Evolutionary conservation across 306 rosid genomes (phyloP).

Genomic region (Corylus heterophylla): DNA sequence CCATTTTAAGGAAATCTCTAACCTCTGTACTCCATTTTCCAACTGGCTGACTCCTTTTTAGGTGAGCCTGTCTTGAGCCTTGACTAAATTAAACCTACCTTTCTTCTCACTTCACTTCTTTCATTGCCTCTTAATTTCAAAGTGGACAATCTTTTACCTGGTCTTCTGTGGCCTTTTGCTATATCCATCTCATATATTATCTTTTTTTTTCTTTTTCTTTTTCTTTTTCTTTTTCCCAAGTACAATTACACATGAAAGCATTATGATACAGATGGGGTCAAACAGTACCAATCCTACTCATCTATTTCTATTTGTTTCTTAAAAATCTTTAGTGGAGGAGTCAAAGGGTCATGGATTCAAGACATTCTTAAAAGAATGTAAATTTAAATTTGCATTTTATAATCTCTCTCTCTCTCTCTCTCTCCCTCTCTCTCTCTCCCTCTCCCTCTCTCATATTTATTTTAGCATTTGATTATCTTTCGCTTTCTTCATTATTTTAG

Average conservation of each 20-base stretch:
- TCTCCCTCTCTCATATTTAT: constrained; percentile 1
- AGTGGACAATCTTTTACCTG: constrained; percentile 4
- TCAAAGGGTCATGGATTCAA: constrained; percentile 59
- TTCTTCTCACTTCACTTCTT: constrained; percentile 21
- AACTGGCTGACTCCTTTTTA: constrained; percentile 56
- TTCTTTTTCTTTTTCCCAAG: not conserved
- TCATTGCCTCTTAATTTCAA: constrained; percentile 15
- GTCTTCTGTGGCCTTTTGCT: constrained; percentile 10
- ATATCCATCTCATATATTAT: not conserved
- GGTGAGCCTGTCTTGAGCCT: constrained; percentile 27
- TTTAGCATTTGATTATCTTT: constrained; percentile 24
- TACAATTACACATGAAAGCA: constrained; percentile 33
- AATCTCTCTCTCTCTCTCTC: constrained; percentile 29
- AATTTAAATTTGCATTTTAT: constrained; percentile 22
- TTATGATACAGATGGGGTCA: constrained; percentile 48
- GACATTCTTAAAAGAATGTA: constrained; percentile 46
- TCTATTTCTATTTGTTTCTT: constrained; percentile 39
- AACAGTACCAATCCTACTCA: constrained; percentile 36
- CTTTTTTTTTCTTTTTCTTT: no score
- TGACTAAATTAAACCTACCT: constrained; percentile 53
- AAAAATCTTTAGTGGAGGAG: constrained; percentile 66
- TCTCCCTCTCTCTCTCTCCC: constrained; percentile 21
- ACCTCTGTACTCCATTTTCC: constrained; percentile 19
- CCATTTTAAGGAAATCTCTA: constrained; percentile 36
- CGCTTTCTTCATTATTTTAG: constrained; percentile 8